A percentile compares a stretch with the other conserved stretches of the same genome.
phyloP scores from a whole-genome alignment of 257 asterid genomes.

The Salvia rosmarinus region DNA sequence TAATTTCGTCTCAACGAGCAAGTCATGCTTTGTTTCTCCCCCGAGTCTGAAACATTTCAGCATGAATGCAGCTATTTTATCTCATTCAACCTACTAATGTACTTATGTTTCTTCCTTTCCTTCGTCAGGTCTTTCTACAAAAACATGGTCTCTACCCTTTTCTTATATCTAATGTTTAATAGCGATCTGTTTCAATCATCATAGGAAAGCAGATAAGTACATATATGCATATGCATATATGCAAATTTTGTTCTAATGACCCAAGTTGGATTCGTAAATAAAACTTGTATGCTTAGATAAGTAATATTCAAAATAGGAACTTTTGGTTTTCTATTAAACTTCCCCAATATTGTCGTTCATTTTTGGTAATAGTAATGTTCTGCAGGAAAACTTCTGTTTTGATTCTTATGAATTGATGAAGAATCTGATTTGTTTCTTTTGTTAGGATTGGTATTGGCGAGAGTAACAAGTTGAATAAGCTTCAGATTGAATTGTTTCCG shows the following conservation, averaged over 20 bases:
- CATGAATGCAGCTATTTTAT: neutral
- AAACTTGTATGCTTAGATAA: slow-evolving; percentile 9
- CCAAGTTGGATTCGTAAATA: neutral
- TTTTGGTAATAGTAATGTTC: neutral
- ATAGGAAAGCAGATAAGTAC: neutral
- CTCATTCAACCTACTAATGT: neutral
- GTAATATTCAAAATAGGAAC: neutral
- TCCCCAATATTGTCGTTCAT: neutral
- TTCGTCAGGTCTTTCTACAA: neutral
- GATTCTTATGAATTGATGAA: neutral
- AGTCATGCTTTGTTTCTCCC: slow-evolving; percentile 1
- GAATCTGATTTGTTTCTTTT: neutral
- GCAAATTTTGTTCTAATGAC: neutral
- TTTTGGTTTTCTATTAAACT: slow-evolving; percentile 7
- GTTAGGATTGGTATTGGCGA: slow-evolving; percentile 4
- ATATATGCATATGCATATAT: neutral
- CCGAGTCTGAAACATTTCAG: neutral
- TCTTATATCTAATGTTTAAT: neutral
- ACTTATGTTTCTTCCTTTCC: slow-evolving; percentile 10
- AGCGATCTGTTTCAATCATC: neutral
- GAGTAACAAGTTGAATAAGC: slow-evolving; percentile 29
- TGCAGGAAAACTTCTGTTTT: slow-evolving; percentile 1
- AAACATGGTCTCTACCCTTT: neutral
- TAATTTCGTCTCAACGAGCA: neutral
- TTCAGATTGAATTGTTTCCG: slow-evolving; percentile 17